Evolutionary conservation across 345 rosid genomes (phyloP).

Genomic region (Brassica cretica): DNA sequence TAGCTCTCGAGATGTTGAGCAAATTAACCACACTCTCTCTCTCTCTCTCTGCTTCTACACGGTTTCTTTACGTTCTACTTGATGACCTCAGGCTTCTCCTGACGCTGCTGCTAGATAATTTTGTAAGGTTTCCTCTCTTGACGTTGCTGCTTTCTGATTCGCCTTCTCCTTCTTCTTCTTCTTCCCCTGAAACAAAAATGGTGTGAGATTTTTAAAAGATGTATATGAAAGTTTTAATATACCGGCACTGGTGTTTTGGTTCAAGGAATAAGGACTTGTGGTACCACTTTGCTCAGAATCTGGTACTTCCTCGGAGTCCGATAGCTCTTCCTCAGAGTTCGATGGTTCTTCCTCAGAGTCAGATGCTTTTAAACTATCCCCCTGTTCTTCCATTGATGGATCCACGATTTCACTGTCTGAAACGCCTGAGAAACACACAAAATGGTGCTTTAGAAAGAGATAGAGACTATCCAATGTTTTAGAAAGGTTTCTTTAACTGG

Average conservation of each 20-base stretch:
- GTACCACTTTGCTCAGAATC: constrained; percentile 31
- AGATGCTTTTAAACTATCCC: constrained; percentile 11
- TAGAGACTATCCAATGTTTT: not conserved
- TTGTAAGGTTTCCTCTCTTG: constrained; percentile 11
- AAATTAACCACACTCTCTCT: constrained; percentile 1
- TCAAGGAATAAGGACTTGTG: constrained; percentile 22
- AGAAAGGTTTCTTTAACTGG: not conserved
- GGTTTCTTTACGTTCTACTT: constrained; percentile 13
- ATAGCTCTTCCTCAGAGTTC: not conserved
- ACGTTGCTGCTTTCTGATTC: constrained; percentile 23
- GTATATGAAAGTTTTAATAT: constrained; percentile 9
- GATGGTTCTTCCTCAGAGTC: constrained; percentile 20
- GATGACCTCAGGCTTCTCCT: constrained; percentile 29
- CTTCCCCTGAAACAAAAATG: not conserved
- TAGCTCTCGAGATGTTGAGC: constrained; percentile 36
- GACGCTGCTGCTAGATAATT: constrained; percentile 9
- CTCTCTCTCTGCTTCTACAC: not conserved
- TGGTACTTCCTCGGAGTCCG: constrained; percentile 33
- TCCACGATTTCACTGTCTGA: constrained; percentile 60
- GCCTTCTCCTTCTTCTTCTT: constrained; percentile 34
- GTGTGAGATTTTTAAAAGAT: constrained; percentile 10
- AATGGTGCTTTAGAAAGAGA: not conserved
- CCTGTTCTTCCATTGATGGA: constrained; percentile 43
- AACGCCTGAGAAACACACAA: constrained; percentile 11
- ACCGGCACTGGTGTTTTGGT: constrained; percentile 26